Evolutionary conservation across 1,139 yeast species (phyloP), one percentile per base, ranked within the genome.

Genomic region (Sugiyamaella pinicola): DNA sequence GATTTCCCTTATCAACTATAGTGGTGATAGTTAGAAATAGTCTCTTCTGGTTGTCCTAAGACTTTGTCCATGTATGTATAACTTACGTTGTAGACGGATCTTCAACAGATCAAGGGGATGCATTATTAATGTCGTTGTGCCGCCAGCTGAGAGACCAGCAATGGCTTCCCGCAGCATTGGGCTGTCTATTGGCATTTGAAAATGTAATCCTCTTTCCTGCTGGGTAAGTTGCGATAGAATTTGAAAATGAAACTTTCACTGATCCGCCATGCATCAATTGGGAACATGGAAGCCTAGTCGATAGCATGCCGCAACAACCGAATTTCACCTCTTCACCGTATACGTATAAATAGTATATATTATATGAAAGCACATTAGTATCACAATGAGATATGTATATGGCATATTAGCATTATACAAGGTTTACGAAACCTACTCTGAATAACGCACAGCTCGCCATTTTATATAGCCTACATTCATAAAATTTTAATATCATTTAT

Each of bases 51-150:
- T n/a, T n/a, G n/a, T n/a, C n/a, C n/a, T n/a, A n/a, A n/a, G n/a
- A n/a, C n/a, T n/a, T n/a, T n/a, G n/a, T n/a, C n/a, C n/a, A n/a
- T n/a, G n/a, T n/a, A 15, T 7, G 13, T 6, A 33, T 33, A 10
- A 45, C 51, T 19, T 47, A 49, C 48, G 68, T 58, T 93, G 99
- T 42, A 93, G 73, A 54, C 97, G 75, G 12, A 90, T 78, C 69
- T 93, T 93, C 61, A 91, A 72, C 53, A 93, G 75, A 67, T 93
- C 99, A 38, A 93, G 72, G 1, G 99, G 99, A 68, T 93, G 99
- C 45, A 93, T 84, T 4, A 85, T 73, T 2, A 87, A 61, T 1
- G 98, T 91, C 3, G 97, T 85, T 26, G 81, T 70, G 45, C 84
- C 79, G 0, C 99, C 99, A 0, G 98, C 96, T 2, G 83, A 66